Evolutionary conservation across 73 alveolate genomes (phyloP), one percentile per base, ranked within the genome.

Genomic region (Paramecium sonneborni): DNA sequence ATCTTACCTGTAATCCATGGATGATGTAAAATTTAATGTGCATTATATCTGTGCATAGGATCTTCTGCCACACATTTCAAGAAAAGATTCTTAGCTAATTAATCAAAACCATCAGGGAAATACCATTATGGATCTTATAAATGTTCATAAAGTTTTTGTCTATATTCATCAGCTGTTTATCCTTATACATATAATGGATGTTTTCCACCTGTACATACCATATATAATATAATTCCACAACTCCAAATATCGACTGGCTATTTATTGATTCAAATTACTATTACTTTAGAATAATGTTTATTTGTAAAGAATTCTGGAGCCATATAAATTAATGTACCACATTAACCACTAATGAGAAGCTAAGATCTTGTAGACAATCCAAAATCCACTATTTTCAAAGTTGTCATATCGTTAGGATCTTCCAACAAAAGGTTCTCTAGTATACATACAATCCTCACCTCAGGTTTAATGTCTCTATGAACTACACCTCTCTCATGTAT

Each of bases 181-280:
- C 86, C 18, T 55, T 20, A 43, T 92, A 94, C 46, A 76, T 96
- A 96, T 32, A 98, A 92, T 52, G 99, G 99, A 86, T 96, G 99
- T 41, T 95, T 95, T 28, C 99, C 99, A 8, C 85, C 85, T 11
- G 89, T 39, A 82, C 95, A 92, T 23, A 98, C 86, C 94, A 93
- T 96, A 85, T 91, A 98, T 95, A 98, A 92, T 30, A 97, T 93
- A 23, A 98, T 97, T 12, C 99, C 99, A 69, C 98, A 96, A 38
- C 98, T 95, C 99, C 99, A 98, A 41, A 87, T 87, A 38, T 87
- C 93, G 6, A 87, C 74, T n/a, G 93, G 93, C 88, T 87, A 3
- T 56, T 38, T 44, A 55, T 24, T 6, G 0, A 10, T 21, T 56
- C 35, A 56, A 41, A 41, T 41, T 57, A 57, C 18, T 24, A 9